phyloP scores from a whole-genome alignment of 2,329 filamentous ascomycete species.

The Thielaviopsis populi region DNA sequence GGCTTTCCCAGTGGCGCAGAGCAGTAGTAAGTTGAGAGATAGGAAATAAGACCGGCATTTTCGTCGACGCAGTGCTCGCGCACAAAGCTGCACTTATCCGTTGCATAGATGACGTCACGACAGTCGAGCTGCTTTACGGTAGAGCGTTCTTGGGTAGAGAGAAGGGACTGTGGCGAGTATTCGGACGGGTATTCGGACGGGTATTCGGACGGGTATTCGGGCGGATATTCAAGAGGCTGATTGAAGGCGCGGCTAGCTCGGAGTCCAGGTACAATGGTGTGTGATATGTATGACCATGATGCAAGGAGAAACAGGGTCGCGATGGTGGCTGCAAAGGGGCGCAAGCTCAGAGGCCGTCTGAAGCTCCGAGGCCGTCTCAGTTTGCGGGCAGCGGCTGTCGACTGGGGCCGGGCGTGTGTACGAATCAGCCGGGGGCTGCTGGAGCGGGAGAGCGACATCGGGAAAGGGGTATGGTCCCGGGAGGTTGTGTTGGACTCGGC shows the following conservation, averaged over 20 bases:
- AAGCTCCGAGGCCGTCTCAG: background rate
- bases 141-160: background rate
- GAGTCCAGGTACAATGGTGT: background rate
- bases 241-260: too few relatives aligned
- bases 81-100: constrained; percentile 79
- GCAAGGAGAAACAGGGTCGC: constrained; percentile 6
- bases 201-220: background rate
- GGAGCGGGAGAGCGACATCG: background rate
- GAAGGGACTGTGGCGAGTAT: background rate
- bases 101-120: constrained; percentile 58
- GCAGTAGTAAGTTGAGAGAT: constrained; percentile 87
- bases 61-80: constrained; percentile 70
- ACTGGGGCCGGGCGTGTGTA: background rate
- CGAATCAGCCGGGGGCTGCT: background rate
- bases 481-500: background rate
- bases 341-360: background rate
- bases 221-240: background rate
- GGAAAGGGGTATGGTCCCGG: background rate
- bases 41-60: constrained; percentile 77
- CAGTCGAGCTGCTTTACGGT: constrained; percentile 37
- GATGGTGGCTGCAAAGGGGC: constrained; percentile 8
- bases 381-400: background rate
- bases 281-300: constrained; percentile 8
- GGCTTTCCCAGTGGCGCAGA: constrained; percentile 50
- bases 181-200: background rate